Evolutionary conservation across 768 basidiomycete genomes (phyloP).

Genomic region (Boletus reticulatus): DNA sequence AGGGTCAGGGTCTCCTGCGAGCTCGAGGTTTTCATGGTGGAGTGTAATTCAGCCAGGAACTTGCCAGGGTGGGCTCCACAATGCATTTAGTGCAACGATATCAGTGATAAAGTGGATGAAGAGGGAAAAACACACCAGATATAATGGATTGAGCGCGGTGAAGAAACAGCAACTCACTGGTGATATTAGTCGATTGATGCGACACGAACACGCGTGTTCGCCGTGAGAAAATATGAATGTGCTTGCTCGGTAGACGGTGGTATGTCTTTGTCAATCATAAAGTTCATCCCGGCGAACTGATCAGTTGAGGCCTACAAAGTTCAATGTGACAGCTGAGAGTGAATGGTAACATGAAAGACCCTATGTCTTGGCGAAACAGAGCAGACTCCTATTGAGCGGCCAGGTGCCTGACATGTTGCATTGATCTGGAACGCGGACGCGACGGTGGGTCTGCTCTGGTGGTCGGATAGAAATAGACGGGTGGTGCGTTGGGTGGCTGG

Average conservation of each 20-base stretch:
- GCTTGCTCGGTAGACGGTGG: neutral
- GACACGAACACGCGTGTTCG: neutral
- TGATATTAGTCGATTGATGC: neutral
- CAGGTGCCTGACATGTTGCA: too few relatives aligned
- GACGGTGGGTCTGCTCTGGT: too few relatives aligned
- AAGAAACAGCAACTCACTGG: too few relatives aligned
- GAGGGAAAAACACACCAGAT: too few relatives aligned
- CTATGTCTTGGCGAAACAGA: neutral
- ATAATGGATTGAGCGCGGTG: too few relatives aligned
- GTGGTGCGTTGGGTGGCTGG: too few relatives aligned
- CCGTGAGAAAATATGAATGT: neutral
- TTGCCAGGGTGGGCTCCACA: neutral
- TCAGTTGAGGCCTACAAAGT: neutral
- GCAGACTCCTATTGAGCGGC: neutral
- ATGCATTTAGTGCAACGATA: too few relatives aligned
- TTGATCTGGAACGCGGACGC: too few relatives aligned
- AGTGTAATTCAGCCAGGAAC: neutral
- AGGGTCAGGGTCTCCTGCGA: conserved; percentile 21
- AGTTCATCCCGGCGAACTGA: neutral
- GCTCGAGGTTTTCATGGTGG: conserved; percentile 12
- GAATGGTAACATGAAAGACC: neutral
- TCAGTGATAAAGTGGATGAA: too few relatives aligned
- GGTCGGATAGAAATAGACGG: too few relatives aligned
- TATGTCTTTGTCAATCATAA: neutral
- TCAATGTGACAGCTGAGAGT: conserved; percentile 1